Evolutionary conservation across 75 land plant genomes (phyloP), one percentile per base, ranked within the genome.

Genomic region (Pinus tabuliformis): DNA sequence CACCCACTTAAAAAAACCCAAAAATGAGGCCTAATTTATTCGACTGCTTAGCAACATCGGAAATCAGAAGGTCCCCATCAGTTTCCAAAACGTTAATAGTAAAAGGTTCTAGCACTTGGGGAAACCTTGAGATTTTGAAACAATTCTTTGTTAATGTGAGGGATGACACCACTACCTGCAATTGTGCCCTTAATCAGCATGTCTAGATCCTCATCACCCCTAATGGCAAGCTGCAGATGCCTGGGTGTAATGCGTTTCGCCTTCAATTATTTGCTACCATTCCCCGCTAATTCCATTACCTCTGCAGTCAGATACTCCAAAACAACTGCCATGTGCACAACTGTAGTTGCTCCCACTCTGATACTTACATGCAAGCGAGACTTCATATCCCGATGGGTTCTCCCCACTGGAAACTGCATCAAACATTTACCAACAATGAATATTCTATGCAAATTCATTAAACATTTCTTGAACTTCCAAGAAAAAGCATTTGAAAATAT

Each of bases 261-360:
- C 65, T 83, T 83, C 6, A 83, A 64, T 61, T 83, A 84, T 57
- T 83, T 83, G 78, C 91, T 89, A 1, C 89, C 91, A 81, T 89
- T 89, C 8, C 92, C 92, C 17, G 92, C 92, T 80, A 90, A 63
- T 61, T 90, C 92, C 76, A 90, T 66, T 20, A 88, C 90, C 73
- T 90, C 92, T 26, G 92, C 90, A 37, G 88, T 83, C n/a, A 90
- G 76, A 20, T 90, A 90, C 82, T 90, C 92, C 77, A 90, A 36
- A 24, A 90, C 86, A 12, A 90, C 92, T 33, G 92, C 90, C n/a
- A 88, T 63, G 62, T 90, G 88, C 5, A 90, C 92, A 18, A 90
- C 92, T 64, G 92, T 90, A 42, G 92, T 88, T 11, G 86, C 92
- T 13, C 91, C 92, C 30, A 90, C 91, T 49, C 92, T 86, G 17